These are phyloP conservation scores for Lactifluus rugatus DNA, from an alignment of 768 basidiomycete genomes.

Conservation along the genomic window DNA sequence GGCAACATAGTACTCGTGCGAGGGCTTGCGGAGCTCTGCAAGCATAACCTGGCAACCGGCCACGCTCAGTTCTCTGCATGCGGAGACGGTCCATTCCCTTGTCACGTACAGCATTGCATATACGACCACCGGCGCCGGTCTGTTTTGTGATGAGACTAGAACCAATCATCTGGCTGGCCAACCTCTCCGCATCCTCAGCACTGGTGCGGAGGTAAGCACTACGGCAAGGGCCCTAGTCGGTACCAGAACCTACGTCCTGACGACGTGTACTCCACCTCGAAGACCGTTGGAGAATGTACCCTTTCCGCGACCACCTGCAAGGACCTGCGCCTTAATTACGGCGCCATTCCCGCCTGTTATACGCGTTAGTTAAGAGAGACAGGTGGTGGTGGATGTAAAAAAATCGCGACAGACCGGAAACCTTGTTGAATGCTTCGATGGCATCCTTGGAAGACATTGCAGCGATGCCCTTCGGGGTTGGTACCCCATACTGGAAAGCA, in stretches of 20 bases:
- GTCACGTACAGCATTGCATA: conserved; percentile 80
- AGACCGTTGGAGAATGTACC: conserved; percentile 93
- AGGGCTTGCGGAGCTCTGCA: conserved; percentile 85
- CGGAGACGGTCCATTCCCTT: background rate
- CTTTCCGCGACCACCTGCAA: conserved; percentile 97
- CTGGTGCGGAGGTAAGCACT: conserved; percentile 40
- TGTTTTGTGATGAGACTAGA: conserved; percentile 96
- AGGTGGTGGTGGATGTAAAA: background rate
- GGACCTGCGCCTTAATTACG: conserved; percentile 98
- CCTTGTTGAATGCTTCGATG: conserved; percentile 76
- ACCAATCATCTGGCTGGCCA: conserved; percentile 89
- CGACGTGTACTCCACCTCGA: conserved; percentile 94
- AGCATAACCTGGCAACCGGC: conserved; percentile 79
- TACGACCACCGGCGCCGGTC: conserved; percentile 82
- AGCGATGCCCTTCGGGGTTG: conserved; percentile 83
- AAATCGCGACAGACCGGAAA: conserved; percentile 43
- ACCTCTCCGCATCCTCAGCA: conserved; percentile 69
- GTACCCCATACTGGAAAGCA: conserved; percentile 78
- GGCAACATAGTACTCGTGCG: conserved; percentile 97
- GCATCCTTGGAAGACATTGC: conserved; percentile 89
- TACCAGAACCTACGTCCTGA: conserved; percentile 53
- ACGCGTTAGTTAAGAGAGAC: background rate
- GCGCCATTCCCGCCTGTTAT: conserved; percentile 58
- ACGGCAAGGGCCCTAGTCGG: background rate
- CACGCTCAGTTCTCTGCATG: background rate